phyloP scores from a whole-genome alignment of 768 basidiomycete species.

The Panus rudis region DNA sequence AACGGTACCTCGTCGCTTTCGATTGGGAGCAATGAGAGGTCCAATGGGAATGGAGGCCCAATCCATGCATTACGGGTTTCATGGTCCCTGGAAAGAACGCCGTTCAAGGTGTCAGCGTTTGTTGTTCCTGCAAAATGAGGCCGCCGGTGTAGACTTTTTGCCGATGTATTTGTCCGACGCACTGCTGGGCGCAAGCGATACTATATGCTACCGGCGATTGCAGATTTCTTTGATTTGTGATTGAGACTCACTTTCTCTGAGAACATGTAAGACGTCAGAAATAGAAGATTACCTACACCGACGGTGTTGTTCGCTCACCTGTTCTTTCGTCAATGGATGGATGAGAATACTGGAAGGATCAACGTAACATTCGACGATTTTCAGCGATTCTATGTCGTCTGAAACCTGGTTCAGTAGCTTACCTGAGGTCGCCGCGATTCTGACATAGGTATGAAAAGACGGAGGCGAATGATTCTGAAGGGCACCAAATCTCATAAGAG shows the following conservation, averaged over 20 bases:
- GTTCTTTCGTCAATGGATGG: constrained; percentile 66
- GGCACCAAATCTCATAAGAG: constrained; percentile 79
- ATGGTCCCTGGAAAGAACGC: constrained; percentile 46
- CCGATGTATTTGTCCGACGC: no score
- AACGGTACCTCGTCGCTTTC: constrained; percentile 47
- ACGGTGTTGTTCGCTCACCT: no score
- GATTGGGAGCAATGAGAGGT: constrained; percentile 51
- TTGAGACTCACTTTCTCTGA: constrained; percentile 45
- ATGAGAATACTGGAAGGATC: constrained; percentile 69
- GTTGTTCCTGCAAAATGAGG: neutral
- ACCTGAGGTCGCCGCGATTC: constrained; percentile 68
- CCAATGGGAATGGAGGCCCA: constrained; percentile 61
- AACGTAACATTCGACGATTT: neutral
- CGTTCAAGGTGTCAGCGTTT: neutral
- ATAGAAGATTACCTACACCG: no score
- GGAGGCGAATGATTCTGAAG: constrained; percentile 62
- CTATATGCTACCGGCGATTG: no score
- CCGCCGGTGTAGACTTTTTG: neutral
- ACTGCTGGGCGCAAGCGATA: no score
- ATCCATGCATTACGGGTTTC: constrained; percentile 68
- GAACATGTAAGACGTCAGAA: no score
- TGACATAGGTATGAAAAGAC: constrained; percentile 73
- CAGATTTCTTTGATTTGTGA: no score
- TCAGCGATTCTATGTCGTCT: neutral
- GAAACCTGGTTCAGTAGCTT: constrained; percentile 1